Conservation (phyloP, 2,329 filamentous ascomycete genomes). For the Colletotrichum somersetense region DNA sequence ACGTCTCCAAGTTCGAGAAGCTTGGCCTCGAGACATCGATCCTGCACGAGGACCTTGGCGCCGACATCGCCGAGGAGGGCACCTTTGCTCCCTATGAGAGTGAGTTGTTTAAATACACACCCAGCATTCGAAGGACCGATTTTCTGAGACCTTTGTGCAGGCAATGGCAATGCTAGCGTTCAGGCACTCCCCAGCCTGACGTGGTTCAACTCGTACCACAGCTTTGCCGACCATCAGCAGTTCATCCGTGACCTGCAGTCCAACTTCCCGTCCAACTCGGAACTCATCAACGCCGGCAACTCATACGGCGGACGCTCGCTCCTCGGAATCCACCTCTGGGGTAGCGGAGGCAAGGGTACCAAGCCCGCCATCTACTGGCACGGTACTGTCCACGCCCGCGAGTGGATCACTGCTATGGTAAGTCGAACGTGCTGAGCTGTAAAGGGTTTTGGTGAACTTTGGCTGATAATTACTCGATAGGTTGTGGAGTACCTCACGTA, state of each 20-base stretch:
- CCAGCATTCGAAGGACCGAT: rapidly evolving
- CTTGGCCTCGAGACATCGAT: constrained; percentile 44
- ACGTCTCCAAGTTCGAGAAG: constrained; percentile 44
- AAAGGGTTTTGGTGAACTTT: neutral
- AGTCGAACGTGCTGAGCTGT: neutral
- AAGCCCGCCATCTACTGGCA: constrained; percentile 69
- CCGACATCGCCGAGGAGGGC: constrained; percentile 44
- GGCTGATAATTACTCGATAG: constrained; percentile 41
- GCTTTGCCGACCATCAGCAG: constrained; percentile 62
- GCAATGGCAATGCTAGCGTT: constrained; percentile 12
- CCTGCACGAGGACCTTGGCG: constrained; percentile 44
- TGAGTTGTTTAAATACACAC: neutral
- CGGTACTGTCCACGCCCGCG: constrained; percentile 69
- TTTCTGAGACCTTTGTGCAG: constrained; percentile 6
- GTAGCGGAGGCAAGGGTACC: constrained; percentile 55
- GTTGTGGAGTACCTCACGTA: constrained; percentile 66
- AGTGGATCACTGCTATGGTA: constrained; percentile 71
- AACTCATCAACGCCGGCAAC: constrained; percentile 62
- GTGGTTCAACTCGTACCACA: constrained; percentile 68
- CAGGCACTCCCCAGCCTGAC: constrained; percentile 47
- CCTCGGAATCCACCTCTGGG: constrained; percentile 71
- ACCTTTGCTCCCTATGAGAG: constrained; percentile 34
- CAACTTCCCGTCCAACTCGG: constrained; percentile 58
- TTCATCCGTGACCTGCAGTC: constrained; percentile 61
- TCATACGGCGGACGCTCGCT: constrained; percentile 67